These are phyloP conservation scores for Aspergillus sclerotioniger DNA, from an alignment of 495 filamentous ascomycete species.

Conservation along the genomic window DNA sequence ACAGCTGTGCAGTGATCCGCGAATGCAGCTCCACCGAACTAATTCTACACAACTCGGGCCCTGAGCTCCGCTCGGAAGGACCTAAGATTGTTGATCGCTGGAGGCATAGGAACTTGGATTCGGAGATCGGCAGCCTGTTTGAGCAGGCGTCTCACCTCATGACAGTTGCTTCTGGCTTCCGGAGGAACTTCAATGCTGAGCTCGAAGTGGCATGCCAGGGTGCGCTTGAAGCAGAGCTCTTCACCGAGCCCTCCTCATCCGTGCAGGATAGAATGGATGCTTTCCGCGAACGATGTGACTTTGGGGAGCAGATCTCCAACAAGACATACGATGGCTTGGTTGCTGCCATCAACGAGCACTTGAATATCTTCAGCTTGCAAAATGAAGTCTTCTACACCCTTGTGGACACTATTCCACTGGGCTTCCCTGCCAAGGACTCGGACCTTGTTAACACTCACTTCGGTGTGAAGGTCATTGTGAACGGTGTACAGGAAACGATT, in stretches of 20 bases:
- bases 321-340: constrained; percentile 56
- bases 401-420: constrained; percentile 40
- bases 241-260: constrained; percentile 62
- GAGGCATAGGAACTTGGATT: constrained; percentile 40
- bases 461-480: constrained; percentile 69
- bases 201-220: constrained; percentile 58
- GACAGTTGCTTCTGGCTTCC: constrained; percentile 58
- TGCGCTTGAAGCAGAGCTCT: constrained; percentile 66
- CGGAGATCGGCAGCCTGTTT: constrained; percentile 38
- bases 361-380: constrained; percentile 45
- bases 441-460: constrained; percentile 58
- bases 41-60: constrained; percentile 47
- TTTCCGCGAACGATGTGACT: constrained; percentile 69
- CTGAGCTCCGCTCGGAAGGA: constrained; percentile 31
- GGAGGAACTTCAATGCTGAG: constrained; percentile 55
- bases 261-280: constrained; percentile 65
- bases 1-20: constrained; percentile 73
- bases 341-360: constrained; percentile 36
- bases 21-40: constrained; percentile 75
- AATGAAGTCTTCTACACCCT: constrained; percentile 52
- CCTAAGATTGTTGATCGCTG: constrained; percentile 43
- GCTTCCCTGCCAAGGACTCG: constrained; percentile 44
- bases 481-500: constrained; percentile 75
- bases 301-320: constrained; percentile 70
- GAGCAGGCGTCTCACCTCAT: constrained; percentile 50